These are phyloP conservation scores for Tubosaeta sp. DNA, from an alignment of 768 basidiomycete species.

Conservation along the genomic window DNA sequence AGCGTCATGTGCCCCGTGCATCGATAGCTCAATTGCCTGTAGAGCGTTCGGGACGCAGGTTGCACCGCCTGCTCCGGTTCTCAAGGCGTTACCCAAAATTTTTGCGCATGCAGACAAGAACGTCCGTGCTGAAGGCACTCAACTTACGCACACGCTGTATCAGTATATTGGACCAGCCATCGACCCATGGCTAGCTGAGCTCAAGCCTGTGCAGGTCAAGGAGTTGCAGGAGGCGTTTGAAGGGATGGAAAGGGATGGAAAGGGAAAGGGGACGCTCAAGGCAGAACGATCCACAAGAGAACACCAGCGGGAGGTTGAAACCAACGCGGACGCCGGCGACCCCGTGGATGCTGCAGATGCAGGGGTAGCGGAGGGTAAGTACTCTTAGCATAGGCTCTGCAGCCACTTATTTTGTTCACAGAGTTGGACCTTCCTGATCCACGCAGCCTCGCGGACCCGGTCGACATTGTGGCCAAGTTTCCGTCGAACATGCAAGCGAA, in stretches of 20 bases:
- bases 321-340: conserved; percentile 33
- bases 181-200: conserved; percentile 77
- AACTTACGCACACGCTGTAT: conserved; percentile 73
- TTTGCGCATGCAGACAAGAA: conserved; percentile 94
- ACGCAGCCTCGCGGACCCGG: conserved; percentile 72
- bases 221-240: conserved; percentile 92
- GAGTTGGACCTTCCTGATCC: conserved; percentile 67
- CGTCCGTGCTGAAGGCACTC: conserved; percentile 87
- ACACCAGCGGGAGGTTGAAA: conserved; percentile 69
- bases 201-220: conserved; percentile 96
- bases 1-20: background rate
- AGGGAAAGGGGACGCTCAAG: conserved; percentile 77
- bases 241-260: conserved; percentile 74
- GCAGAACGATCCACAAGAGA: conserved; percentile 75
- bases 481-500: conserved; percentile 69
- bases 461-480: conserved; percentile 72
- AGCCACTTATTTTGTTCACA: conserved; percentile 19
- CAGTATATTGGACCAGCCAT: conserved; percentile 83
- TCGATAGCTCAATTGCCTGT: conserved; percentile 2
- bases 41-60: conserved; percentile 79
- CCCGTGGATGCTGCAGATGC: conserved; percentile 37
- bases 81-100: conserved; percentile 87
- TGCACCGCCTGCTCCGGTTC: conserved; percentile 71
- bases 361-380: conserved; percentile 51
- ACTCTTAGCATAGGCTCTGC: background rate